Base-by-base conservation (phyloP, 129 eudicot genomes). In the Heracleum sosnowskyi region DNA sequence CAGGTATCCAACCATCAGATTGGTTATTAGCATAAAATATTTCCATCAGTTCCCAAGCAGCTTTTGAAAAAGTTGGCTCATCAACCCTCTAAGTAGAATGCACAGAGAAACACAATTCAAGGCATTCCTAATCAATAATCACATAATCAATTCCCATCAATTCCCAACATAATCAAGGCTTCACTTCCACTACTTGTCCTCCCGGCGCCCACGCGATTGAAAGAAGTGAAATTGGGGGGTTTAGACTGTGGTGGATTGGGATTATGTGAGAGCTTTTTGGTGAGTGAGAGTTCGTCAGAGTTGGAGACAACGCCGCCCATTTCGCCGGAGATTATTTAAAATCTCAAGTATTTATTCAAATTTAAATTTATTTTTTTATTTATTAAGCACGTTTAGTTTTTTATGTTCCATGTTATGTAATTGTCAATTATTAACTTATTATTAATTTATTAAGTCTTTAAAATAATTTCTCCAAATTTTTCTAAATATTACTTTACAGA, bases 41-140 rank as follows among this genome's bases (percentile, higher is more conserved):
- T 69, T 91, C 96, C 89, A 95, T 55, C 77, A 95, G 89, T 89
- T 90, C 97, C 99, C 99, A 95, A 31, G 96, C 99, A 81, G 99
- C 97, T 88, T 87, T 95, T 81, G 92, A 76, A 78, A 79, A 60
- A 62, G 86, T 88, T 83, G 96, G 94, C 89, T 91, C 88, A 79
- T 87, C 92, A 45, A 71, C 85, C 75, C 77, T 86, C 97, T 95
- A 82, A 73, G 39, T 36, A 64, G 76, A 36, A 53, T 34, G 78
- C 57, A 49, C 40, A 79, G 60, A 69, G 4, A 80, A 15, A 40
- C 63, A 64, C 42, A 49, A 35, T 44, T 37, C 37, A 10, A 42
- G 57, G 57, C 57, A 49, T 49, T 49, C 1, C 1, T 17, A 4
- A 49, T 2, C 57, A 17, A 16, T 49, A 49, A 49, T 49, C n/a